Conservation (phyloP, 2,329 filamentous ascomycete genomes). For the Microcyclosporella mali region DNA sequence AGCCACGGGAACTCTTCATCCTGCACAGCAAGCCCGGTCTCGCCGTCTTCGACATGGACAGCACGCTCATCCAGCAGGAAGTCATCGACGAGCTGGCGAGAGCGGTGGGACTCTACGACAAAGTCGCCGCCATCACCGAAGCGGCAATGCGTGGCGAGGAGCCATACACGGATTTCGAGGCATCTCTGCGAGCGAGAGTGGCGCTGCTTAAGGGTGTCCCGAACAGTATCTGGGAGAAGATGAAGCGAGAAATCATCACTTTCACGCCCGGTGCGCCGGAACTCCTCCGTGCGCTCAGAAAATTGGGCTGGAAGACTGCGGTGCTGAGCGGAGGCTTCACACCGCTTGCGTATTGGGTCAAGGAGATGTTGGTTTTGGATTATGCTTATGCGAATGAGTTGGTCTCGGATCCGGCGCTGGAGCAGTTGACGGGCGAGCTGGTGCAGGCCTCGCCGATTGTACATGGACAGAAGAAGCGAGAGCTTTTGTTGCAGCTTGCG, state of each 20-base stretch:
- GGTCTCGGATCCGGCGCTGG: constrained; percentile 49
- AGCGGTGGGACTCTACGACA: constrained; percentile 59
- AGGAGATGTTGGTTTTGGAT: constrained; percentile 72
- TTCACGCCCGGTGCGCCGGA: constrained; percentile 75
- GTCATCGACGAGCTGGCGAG: constrained; percentile 93
- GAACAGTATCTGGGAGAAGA: constrained; percentile 61
- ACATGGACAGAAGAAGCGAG: constrained; percentile 67
- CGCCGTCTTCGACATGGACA: constrained; percentile 98
- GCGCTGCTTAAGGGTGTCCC: constrained; percentile 74
- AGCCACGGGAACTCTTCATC: constrained; percentile 17
- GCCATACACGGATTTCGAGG: constrained; percentile 69
- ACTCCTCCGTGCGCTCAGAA: constrained; percentile 67
- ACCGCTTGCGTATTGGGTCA: constrained; percentile 82
- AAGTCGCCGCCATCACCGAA: constrained; percentile 82
- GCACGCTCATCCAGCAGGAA: constrained; percentile 92
- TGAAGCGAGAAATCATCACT: constrained; percentile 61
- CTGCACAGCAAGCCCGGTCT: constrained; percentile 47
- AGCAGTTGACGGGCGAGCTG: constrained; percentile 64
- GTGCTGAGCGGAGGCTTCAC: constrained; percentile 90
- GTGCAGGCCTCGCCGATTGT: constrained; percentile 65
- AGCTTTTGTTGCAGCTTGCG: constrained; percentile 66
- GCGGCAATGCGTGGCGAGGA: constrained; percentile 89
- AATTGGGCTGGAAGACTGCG: constrained; percentile 76
- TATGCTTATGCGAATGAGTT: constrained; percentile 86
- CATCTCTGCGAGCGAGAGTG: constrained; percentile 74